Conservation (phyloP, 2,329 filamentous ascomycete species). For the Aspergillus nomiae region DNA sequence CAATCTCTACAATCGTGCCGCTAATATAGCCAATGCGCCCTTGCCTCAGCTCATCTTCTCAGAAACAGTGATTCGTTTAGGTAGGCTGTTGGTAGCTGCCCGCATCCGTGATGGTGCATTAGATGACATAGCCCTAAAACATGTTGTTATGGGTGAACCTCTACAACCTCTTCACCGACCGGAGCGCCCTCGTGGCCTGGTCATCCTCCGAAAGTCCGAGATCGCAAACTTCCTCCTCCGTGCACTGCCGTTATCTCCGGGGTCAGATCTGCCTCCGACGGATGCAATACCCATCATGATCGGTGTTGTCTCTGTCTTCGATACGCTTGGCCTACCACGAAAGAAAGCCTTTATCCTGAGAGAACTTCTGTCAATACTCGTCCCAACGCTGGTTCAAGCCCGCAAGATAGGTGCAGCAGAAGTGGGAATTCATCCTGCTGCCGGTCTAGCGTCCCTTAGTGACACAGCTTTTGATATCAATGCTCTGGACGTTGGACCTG, state of each 20-base stretch:
- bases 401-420: conserved; percentile 93
- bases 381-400: conserved; percentile 84
- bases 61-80: conserved; percentile 58
- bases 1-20: conserved; percentile 56
- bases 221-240: conserved; percentile 68
- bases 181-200: conserved; percentile 37
- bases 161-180: conserved; percentile 37
- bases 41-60: conserved; percentile 57
- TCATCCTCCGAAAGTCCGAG: conserved; percentile 59
- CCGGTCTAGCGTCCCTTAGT: conserved; percentile 75
- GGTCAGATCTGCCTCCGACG: conserved; percentile 66
- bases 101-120: conserved; percentile 54
- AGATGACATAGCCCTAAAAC: conserved; percentile 54
- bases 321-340: conserved; percentile 74
- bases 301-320: conserved; percentile 84
- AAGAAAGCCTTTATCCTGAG: conserved; percentile 91
- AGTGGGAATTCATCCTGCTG: conserved; percentile 90
- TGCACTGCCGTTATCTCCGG: conserved; percentile 66
- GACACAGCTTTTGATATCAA: conserved; percentile 50
- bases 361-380: conserved; percentile 79
- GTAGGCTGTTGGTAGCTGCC: conserved; percentile 55
- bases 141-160: conserved; percentile 60
- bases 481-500: conserved; percentile 43
- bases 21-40: conserved; percentile 55
- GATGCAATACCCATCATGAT: conserved; percentile 80